Evolutionary conservation across 1,139 yeast genomes (phyloP), one percentile per base, ranked within the genome.

Genomic region (Kodamaea plutei): DNA sequence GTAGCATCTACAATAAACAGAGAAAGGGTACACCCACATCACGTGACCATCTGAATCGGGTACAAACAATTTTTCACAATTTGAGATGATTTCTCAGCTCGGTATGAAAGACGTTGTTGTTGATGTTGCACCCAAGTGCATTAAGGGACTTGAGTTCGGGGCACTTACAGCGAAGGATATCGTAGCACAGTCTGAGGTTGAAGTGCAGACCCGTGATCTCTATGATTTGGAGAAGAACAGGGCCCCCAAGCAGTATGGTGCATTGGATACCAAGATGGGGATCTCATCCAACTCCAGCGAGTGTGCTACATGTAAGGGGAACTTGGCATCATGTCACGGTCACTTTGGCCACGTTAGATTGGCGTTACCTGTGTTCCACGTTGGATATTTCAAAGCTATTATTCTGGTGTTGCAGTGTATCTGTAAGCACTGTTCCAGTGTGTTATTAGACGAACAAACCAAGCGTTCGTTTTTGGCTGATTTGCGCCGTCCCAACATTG

Each of bases 301-400:
- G 51, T 93, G 98, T 66, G 56, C 76, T 10, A 93, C 97, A 0
- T 93, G 99, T 61, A 88, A 79, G 46, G 97, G 97, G 6, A 80
- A 80, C 46, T 64, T 93, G 47, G 96, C 96, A 0, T 76, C 95
- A 2, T 93, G 99, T 56, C 96, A 91, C 59, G 99, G 99, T 33
- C 99, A 93, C 61, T 93, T 93, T 56, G 99, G 99, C 25, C 95
- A 93, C 52, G 77, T 93, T 41, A 76, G 87, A 45, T 69, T 93
- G 33, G 96, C 97, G 0, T 66, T 93, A 30, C 99, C 99, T 2
- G 97, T 89, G 11, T 93, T 91, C 62, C 98, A 93, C 53, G 94
- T 91, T 26, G 99, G 99, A 5, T 93, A 88, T 55, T 91, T 93
- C 70, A 91, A 89, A 56, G 81, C 93, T 23, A 84, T 87, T 23